Evolutionary conservation across 495 filamentous ascomycete genomes (phyloP).

Genomic region (Penicillium psychrofluorescens): DNA sequence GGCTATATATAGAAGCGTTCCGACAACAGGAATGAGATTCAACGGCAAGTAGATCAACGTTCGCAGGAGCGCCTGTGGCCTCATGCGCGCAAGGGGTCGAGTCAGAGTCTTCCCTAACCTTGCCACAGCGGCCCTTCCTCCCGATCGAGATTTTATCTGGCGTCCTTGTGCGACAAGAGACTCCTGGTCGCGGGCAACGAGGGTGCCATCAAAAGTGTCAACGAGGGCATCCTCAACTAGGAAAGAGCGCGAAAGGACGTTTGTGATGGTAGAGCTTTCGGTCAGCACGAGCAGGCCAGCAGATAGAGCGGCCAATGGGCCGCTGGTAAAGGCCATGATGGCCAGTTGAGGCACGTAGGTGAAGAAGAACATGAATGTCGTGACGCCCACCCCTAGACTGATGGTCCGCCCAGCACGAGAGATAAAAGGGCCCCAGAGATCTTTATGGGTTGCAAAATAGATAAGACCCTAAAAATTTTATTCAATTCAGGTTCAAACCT

Average conservation of each 20-base stretch:
- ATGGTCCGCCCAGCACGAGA: constrained; percentile 62
- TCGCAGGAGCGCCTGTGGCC: constrained; percentile 55
- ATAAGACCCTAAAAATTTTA: constrained; percentile 52
- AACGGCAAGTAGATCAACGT: constrained; percentile 77
- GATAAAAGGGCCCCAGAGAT: constrained; percentile 58
- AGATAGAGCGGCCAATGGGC: constrained; percentile 67
- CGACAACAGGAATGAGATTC: constrained; percentile 86
- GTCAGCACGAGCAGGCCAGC: constrained; percentile 71
- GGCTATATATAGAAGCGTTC: constrained; percentile 70
- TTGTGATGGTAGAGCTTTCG: constrained; percentile 75
- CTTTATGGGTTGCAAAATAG: constrained; percentile 53
- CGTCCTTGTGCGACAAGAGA: constrained; percentile 63
- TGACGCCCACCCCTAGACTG: constrained; percentile 63
- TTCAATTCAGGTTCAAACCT: not conserved
- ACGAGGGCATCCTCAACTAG: constrained; percentile 72
- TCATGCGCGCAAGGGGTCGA: constrained; percentile 61
- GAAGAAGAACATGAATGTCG: constrained; percentile 75
- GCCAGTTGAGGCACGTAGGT: constrained; percentile 87
- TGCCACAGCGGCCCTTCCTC: constrained; percentile 40
- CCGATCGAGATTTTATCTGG: constrained; percentile 49
- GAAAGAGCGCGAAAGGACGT: constrained; percentile 64
- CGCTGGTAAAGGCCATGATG: constrained; percentile 69
- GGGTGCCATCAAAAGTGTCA: constrained; percentile 85
- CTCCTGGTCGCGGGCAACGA: constrained; percentile 48
- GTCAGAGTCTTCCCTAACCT: constrained; percentile 68